Evolutionary conservation across 768 basidiomycete species (phyloP).

Genomic region (Flagelloscypha sp.): DNA sequence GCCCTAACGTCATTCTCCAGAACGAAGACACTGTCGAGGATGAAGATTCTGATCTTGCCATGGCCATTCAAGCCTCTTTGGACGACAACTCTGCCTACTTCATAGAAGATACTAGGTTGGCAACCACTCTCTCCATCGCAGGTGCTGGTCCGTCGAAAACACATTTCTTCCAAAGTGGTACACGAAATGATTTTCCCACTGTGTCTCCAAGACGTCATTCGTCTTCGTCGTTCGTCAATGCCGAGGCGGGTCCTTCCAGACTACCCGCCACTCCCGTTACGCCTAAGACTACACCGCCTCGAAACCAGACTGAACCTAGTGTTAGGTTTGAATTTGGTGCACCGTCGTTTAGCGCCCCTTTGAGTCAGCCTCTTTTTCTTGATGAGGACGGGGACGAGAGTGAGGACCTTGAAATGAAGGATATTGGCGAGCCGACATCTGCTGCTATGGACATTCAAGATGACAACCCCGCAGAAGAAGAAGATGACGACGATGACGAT

Average conservation of each 20-base stretch:
- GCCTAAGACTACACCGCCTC: no score
- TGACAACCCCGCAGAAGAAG: constrained; percentile 6
- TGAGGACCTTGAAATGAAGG: no score
- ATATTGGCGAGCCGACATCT: constrained; percentile 7
- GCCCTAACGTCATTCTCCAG: constrained; percentile 10
- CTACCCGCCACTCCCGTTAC: no score
- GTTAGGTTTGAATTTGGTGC: no score
- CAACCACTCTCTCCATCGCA: constrained; percentile 60
- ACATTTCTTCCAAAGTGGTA: constrained; percentile 1
- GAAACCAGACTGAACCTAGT: no score
- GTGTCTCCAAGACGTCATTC: no score
- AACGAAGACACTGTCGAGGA: constrained; percentile 30
- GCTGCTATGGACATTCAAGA: constrained; percentile 5
- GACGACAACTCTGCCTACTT: constrained; percentile 19
- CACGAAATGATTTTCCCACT: no score
- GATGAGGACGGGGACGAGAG: no score
- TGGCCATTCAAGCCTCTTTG: constrained; percentile 58
- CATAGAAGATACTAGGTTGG: constrained; percentile 35
- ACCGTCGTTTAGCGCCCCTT: no score
- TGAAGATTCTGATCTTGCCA: constrained; percentile 48
- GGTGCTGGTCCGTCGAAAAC: constrained; percentile 38
- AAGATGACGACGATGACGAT: constrained; percentile 23
- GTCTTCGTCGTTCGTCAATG: no score
- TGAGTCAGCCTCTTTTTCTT: constrained; percentile 4
- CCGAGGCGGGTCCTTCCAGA: no score